These are phyloP conservation scores for Hemileccinum rubropunctum DNA, from an alignment of 768 basidiomycete genomes.

Conservation along the genomic window DNA sequence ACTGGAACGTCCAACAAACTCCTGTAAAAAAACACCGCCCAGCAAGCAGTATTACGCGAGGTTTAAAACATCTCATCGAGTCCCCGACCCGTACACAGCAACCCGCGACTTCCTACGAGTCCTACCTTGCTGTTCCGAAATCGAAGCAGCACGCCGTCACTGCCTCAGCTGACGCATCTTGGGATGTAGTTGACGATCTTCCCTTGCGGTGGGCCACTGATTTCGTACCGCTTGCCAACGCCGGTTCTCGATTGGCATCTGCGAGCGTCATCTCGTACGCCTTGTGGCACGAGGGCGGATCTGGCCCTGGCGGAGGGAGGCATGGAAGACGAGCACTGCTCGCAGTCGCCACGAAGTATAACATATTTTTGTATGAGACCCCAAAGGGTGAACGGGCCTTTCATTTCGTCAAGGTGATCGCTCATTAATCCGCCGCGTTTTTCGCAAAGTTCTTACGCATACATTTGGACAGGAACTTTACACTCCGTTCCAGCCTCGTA, in stretches of 20 bases:
- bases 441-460: neutral
- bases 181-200: slow-evolving; percentile 74
- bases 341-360: slow-evolving; percentile 72
- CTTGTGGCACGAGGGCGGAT: slow-evolving; percentile 60
- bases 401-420: slow-evolving; percentile 66
- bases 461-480: slow-evolving; percentile 69
- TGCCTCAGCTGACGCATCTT: slow-evolving; percentile 47
- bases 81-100: slow-evolving; percentile 32
- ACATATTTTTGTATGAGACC: slow-evolving; percentile 76
- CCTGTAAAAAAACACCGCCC: slow-evolving; percentile 46
- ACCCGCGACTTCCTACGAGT: slow-evolving; percentile 23
- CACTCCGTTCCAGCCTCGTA: slow-evolving; percentile 66
- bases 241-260: slow-evolving; percentile 60
- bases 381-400: slow-evolving; percentile 82
- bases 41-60: slow-evolving; percentile 58
- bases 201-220: slow-evolving; percentile 87
- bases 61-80: slow-evolving; percentile 58
- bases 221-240: slow-evolving; percentile 71
- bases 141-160: slow-evolving; percentile 23
- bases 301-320: slow-evolving; percentile 41
- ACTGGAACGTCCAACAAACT: slow-evolving; percentile 50
- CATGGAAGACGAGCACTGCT: slow-evolving; percentile 52
- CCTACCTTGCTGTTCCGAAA: slow-evolving; percentile 31
- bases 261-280: slow-evolving; percentile 63
- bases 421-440: neutral